These are phyloP conservation scores for Amyloporia xantha DNA, from an alignment of 768 basidiomycete species.

Conservation along the genomic window DNA sequence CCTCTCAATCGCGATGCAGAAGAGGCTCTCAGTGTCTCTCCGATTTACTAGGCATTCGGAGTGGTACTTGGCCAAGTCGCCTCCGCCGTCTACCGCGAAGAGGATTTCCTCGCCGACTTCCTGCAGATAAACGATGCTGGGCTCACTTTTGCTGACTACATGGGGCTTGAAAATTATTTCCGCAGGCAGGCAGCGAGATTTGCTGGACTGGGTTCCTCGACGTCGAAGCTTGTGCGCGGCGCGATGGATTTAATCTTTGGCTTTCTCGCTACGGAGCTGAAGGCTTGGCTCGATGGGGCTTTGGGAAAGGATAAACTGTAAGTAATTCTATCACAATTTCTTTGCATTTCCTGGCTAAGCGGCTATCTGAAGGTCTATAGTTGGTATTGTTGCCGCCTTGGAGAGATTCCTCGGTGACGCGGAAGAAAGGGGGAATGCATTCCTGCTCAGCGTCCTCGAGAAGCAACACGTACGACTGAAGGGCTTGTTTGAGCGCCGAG, in stretches of 20 bases:
- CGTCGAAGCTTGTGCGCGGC: slow-evolving; percentile 74
- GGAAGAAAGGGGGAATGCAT: slow-evolving; percentile 72
- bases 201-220: slow-evolving; percentile 57
- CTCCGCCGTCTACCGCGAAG: slow-evolving; percentile 72
- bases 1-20: neutral
- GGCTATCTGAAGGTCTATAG: slow-evolving; percentile 56
- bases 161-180: slow-evolving; percentile 91
- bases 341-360: neutral
- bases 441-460: slow-evolving; percentile 64
- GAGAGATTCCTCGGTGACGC: slow-evolving; percentile 75
- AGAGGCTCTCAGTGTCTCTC: too few relatives aligned
- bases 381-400: slow-evolving; percentile 73
- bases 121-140: slow-evolving; percentile 85
- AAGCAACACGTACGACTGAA: slow-evolving; percentile 79
- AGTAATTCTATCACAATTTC: slow-evolving; percentile 21
- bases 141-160: slow-evolving; percentile 93
- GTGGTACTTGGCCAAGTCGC: slow-evolving; percentile 71
- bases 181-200: slow-evolving; percentile 80
- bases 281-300: slow-evolving; percentile 77
- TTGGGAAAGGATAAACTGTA: slow-evolving; percentile 74
- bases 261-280: slow-evolving; percentile 79
- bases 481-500: slow-evolving; percentile 68
- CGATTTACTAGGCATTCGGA: slow-evolving; percentile 54
- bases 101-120: slow-evolving; percentile 86
- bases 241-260: slow-evolving; percentile 96